These are phyloP conservation scores for Penicillium pancosmium DNA, from an alignment of 495 filamentous ascomycete genomes.

Conservation along the genomic window DNA sequence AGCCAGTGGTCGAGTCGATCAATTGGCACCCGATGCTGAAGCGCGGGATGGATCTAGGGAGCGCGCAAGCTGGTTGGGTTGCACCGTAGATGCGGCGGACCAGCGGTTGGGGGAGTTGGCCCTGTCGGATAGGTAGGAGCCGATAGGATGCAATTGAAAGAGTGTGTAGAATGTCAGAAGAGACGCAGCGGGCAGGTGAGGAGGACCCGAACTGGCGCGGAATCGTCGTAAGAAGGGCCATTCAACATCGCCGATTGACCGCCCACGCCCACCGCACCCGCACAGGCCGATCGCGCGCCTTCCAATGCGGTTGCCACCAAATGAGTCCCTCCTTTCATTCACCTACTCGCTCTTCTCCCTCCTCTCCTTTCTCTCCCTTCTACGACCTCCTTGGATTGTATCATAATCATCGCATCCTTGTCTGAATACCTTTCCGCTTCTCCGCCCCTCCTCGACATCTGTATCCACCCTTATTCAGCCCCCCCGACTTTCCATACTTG, in stretches of 20 bases:
- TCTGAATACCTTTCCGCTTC: not conserved
- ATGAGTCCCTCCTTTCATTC: constrained; percentile 11
- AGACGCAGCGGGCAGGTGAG: constrained; percentile 1
- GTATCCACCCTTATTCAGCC: not conserved
- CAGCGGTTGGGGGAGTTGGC: not conserved
- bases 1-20: constrained; percentile 6
- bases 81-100: not conserved
- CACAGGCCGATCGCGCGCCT: constrained; percentile 30
- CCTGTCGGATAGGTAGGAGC: not conserved
- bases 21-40: constrained; percentile 7
- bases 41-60: constrained; percentile 26
- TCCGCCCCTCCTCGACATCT: constrained; percentile 1
- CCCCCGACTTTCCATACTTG: constrained; percentile 6
- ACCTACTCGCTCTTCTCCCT: constrained; percentile 10
- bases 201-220: not conserved
- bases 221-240: constrained; percentile 18
- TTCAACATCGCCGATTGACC: constrained; percentile 32
- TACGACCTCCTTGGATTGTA: constrained; percentile 9
- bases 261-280: constrained; percentile 20
- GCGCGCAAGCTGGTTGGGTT: constrained; percentile 10
- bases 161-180: not conserved
- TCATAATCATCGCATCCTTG: not conserved
- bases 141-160: not conserved
- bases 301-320: constrained; percentile 33
- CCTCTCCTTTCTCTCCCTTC: constrained; percentile 1